phyloP scores from a whole-genome alignment of 2,329 filamentous ascomycete genomes.

The Cyphellophora europaea region DNA sequence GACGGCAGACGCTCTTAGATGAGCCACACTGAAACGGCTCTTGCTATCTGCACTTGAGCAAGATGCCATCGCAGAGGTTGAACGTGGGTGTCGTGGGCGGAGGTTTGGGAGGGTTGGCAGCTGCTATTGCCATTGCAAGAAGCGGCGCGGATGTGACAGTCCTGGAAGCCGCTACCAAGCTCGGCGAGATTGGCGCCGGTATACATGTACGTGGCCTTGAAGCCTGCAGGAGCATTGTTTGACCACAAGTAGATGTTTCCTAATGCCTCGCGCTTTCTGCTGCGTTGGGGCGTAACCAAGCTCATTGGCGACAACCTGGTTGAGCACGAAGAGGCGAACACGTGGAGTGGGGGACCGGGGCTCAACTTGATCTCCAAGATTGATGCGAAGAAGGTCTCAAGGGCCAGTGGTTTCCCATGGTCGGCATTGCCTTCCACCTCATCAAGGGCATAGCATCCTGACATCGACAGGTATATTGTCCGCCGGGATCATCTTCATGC shows the following conservation, averaged over 20 bases:
- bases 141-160: conserved; percentile 24
- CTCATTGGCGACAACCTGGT: conserved; percentile 33
- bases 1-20: no score
- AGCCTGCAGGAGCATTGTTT: no score
- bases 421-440: no score
- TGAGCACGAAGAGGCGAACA: conserved; percentile 28
- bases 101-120: conserved; percentile 33
- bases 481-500: conserved; percentile 8
- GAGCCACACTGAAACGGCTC: no score
- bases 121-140: conserved; percentile 33
- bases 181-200: conserved; percentile 24
- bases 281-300: conserved; percentile 30
- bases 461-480: no score
- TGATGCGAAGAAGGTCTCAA: conserved; percentile 3
- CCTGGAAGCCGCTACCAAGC: conserved; percentile 7
- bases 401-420: conserved; percentile 5
- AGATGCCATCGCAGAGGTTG: no score
- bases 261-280: conserved; percentile 30
- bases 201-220: no score
- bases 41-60: no score
- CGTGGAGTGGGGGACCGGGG: conserved; percentile 21
- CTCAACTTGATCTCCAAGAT: conserved; percentile 5
- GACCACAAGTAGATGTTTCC: conserved; percentile 26
- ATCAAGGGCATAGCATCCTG: no score
- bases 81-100: conserved; percentile 29